A percentile compares a stretch with the other conserved stretches of the same genome.
phyloP scores from a whole-genome alignment of 495 filamentous ascomycete species.

The Penicillium paxilli region DNA sequence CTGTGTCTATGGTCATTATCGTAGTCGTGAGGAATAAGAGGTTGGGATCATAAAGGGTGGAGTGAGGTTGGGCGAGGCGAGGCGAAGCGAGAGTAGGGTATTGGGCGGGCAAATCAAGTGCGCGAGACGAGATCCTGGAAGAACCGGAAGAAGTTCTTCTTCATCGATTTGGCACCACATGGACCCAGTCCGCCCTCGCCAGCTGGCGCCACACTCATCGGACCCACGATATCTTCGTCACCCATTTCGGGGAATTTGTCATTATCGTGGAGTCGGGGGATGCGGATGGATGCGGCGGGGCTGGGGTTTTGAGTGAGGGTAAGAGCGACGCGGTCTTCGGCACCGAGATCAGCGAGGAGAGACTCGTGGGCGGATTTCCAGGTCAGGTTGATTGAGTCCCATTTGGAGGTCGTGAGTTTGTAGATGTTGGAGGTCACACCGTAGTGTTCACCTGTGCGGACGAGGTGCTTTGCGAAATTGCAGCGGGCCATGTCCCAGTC shows the following conservation, averaged over 20 bases:
- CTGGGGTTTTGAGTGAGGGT: slow-evolving; percentile 45
- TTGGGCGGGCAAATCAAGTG: slow-evolving; percentile 16
- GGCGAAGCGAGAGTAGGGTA: slow-evolving; percentile 2
- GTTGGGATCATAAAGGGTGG: no score
- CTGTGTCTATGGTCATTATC: slow-evolving; percentile 26
- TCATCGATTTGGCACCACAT: slow-evolving; percentile 34
- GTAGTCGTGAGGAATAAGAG: slow-evolving; percentile 20
- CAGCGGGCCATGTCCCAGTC: slow-evolving; percentile 80
- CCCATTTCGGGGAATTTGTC: slow-evolving; percentile 87
- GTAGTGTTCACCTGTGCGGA: slow-evolving; percentile 84
- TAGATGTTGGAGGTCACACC: slow-evolving; percentile 82
- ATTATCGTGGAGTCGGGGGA: slow-evolving; percentile 63
- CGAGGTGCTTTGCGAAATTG: slow-evolving; percentile 81
- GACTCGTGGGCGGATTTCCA: slow-evolving; percentile 47
- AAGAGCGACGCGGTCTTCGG: slow-evolving; percentile 32
- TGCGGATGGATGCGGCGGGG: slow-evolving; percentile 51
- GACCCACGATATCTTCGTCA: slow-evolving; percentile 89
- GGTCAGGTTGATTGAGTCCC: not conserved
- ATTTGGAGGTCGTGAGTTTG: slow-evolving; percentile 28
- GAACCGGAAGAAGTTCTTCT: slow-evolving; percentile 49
- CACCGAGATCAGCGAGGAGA: slow-evolving; percentile 48
- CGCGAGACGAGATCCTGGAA: slow-evolving; percentile 46
- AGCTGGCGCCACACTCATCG: slow-evolving; percentile 65
- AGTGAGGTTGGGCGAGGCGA: not conserved
- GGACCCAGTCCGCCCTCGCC: slow-evolving; percentile 22